Conservation (phyloP, 2,329 filamentous ascomycete genomes). For the Conoideocrella luteorostrata region DNA sequence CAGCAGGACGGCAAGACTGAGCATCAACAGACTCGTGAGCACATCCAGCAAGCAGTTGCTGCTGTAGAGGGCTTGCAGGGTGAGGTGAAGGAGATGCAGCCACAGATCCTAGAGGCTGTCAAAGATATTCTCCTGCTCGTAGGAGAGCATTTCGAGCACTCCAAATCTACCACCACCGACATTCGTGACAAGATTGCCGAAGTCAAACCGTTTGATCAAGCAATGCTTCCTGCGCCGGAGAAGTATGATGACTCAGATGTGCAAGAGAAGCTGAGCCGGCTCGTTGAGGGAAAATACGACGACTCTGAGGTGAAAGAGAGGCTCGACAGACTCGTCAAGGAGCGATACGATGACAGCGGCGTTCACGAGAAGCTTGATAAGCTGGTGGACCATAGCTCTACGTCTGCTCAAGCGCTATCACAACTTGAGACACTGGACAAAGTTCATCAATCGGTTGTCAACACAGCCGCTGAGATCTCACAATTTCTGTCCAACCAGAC, state of each 20-base stretch:
- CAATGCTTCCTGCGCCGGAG: constrained; percentile 49
- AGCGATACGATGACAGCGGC: constrained; percentile 22
- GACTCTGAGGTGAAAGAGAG: constrained; percentile 39
- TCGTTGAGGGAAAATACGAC: constrained; percentile 50
- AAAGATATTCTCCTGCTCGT: constrained; percentile 80
- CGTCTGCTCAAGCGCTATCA: constrained; percentile 61
- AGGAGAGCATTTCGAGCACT: constrained; percentile 82
- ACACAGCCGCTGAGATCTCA: constrained; percentile 77
- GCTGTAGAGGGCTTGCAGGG: constrained; percentile 71
- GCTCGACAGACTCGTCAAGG: constrained; percentile 35
- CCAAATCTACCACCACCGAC: constrained; percentile 56
- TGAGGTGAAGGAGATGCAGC: constrained; percentile 76
- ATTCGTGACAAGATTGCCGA: constrained; percentile 57
- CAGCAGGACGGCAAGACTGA: constrained; percentile 69
- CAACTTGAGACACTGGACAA: constrained; percentile 80
- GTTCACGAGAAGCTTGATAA: constrained; percentile 34
- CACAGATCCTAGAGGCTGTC: constrained; percentile 79
- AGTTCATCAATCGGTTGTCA: constrained; percentile 80
- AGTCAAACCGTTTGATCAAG: constrained; percentile 52
- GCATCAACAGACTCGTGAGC: constrained; percentile 75
- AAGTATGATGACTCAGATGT: constrained; percentile 23
- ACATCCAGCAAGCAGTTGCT: constrained; percentile 67
- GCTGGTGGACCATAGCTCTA: constrained; percentile 57
- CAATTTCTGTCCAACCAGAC: constrained; percentile 75
- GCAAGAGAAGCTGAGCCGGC: constrained; percentile 22